phyloP scores from a whole-genome alignment of 441 rosid species.

The Daphne laureola region DNA sequence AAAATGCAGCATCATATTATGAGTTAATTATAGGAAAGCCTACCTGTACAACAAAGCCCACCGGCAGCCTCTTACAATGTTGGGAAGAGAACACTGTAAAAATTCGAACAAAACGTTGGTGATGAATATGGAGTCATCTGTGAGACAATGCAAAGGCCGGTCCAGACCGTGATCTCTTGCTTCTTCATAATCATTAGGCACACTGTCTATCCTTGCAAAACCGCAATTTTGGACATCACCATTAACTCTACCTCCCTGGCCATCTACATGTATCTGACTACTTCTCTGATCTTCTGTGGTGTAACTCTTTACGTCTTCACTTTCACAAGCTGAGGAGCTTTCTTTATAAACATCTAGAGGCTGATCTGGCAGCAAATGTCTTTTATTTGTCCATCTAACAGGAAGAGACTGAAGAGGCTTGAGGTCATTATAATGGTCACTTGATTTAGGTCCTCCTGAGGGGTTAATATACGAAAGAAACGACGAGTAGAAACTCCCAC shows the following conservation, averaged over 20 bases:
- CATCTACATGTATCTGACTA: conserved; percentile 11
- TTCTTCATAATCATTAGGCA: conserved; percentile 39
- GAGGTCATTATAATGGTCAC: conserved; percentile 25
- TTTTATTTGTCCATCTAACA: conserved; percentile 24
- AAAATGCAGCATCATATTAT: conserved; percentile 7
- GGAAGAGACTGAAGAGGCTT: conserved; percentile 28
- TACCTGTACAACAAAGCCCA: conserved; percentile 92
- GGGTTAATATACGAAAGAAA: conserved; percentile 41
- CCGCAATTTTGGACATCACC: conserved; percentile 17
- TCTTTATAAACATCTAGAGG: conserved; percentile 21
- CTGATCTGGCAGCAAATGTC: conserved; percentile 23
- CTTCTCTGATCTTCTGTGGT: conserved; percentile 16
- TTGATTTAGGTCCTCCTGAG: conserved; percentile 28
- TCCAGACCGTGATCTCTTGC: conserved; percentile 31
- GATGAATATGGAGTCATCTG: conserved; percentile 58
- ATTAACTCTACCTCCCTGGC: conserved; percentile 12
- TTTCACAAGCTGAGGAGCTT: conserved; percentile 16
- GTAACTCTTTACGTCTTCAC: conserved; percentile 14
- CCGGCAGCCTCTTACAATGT: conserved; percentile 78
- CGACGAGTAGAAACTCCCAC: conserved; percentile 41
- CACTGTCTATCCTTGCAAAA: conserved; percentile 32
- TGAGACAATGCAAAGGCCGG: conserved; percentile 36
- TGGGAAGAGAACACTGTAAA: conserved; percentile 70
- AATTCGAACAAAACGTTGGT: conserved; percentile 63
- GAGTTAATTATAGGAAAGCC: conserved; percentile 14